A percentile compares a stretch with the other conserved stretches of the same genome.
phyloP scores from a whole-genome alignment of 306 rosid species.

The Quercus aquifolioides region DNA sequence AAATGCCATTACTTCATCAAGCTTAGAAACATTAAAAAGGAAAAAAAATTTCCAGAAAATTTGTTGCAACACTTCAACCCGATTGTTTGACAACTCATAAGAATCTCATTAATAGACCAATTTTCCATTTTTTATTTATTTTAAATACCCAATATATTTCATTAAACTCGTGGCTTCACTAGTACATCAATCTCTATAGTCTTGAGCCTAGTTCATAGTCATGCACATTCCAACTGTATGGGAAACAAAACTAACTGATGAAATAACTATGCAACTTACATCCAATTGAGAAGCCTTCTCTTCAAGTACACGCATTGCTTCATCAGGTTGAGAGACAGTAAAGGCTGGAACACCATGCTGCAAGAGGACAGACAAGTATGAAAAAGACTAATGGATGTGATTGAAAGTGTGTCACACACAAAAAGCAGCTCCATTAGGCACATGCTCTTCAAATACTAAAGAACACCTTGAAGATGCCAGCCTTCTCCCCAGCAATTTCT shows the following conservation, averaged over 20 bases:
- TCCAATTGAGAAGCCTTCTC: conserved; percentile 71
- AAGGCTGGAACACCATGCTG: conserved; percentile 75
- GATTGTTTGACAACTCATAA: conserved; percentile 6
- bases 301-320: conserved; percentile 79
- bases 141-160: not conserved
- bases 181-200: conserved; percentile 11
- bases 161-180: not conserved
- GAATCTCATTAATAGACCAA: conserved; percentile 4
- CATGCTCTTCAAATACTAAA: conserved; percentile 16
- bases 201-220: conserved; percentile 1
- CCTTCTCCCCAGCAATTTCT: conserved; percentile 95
- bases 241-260: conserved; percentile 10
- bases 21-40: not conserved
- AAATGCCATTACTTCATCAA: not conserved
- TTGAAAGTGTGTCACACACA: not conserved
- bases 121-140: not conserved
- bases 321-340: conserved; percentile 87
- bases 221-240: conserved; percentile 6
- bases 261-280: conserved; percentile 48
- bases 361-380: conserved; percentile 10
- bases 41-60: not conserved
- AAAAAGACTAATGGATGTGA: conserved; percentile 10
- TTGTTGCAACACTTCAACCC: conserved; percentile 11
- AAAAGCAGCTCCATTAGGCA: not conserved
- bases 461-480: conserved; percentile 91